Conservation (phyloP, 2,329 filamentous ascomycete genomes). For the Aspergillus puulaauensis region DNA sequence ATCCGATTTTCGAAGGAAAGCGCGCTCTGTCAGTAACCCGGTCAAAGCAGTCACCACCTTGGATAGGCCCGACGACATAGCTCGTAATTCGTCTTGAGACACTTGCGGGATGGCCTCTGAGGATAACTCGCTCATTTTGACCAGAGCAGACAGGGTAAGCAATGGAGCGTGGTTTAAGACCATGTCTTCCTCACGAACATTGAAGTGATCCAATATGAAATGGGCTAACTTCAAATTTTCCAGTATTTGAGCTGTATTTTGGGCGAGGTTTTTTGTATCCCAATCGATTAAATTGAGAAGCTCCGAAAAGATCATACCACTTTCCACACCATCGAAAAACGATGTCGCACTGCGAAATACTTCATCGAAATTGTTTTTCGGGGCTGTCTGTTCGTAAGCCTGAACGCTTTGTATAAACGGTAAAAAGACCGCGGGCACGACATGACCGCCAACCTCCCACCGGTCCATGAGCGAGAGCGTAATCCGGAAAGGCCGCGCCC, state of each 20-base stretch:
- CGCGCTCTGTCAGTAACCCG: conserved; percentile 47
- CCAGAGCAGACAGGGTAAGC: conserved; percentile 63
- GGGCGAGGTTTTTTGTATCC: conserved; percentile 51
- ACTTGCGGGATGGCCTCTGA: conserved; percentile 12
- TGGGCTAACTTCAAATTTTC: conserved; percentile 70
- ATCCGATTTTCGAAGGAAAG: conserved; percentile 51
- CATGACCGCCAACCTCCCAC: conserved; percentile 90
- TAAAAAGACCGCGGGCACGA: conserved; percentile 86
- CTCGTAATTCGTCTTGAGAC: conserved; percentile 17
- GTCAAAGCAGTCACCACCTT: conserved; percentile 30
- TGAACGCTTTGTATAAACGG: conserved; percentile 80
- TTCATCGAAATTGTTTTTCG: conserved; percentile 74
- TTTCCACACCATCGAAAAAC: conserved; percentile 97
- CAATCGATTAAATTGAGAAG: conserved; percentile 65
- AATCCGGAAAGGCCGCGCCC: conserved; percentile 83
- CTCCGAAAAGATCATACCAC: conserved; percentile 86
- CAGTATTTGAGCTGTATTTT: conserved; percentile 49
- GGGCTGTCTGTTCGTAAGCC: conserved; percentile 66
- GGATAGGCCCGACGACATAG: conserved; percentile 26
- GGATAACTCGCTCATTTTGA: conserved; percentile 44
- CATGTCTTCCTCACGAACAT: conserved; percentile 96
- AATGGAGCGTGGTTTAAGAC: conserved; percentile 79
- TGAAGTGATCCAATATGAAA: conserved; percentile 86
- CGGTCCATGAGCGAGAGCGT: conserved; percentile 96
- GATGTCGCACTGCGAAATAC: conserved; percentile 89